Evolutionary conservation across 2,329 filamentous ascomycete species (phyloP).

Genomic region (Aspergillus uvarum): DNA sequence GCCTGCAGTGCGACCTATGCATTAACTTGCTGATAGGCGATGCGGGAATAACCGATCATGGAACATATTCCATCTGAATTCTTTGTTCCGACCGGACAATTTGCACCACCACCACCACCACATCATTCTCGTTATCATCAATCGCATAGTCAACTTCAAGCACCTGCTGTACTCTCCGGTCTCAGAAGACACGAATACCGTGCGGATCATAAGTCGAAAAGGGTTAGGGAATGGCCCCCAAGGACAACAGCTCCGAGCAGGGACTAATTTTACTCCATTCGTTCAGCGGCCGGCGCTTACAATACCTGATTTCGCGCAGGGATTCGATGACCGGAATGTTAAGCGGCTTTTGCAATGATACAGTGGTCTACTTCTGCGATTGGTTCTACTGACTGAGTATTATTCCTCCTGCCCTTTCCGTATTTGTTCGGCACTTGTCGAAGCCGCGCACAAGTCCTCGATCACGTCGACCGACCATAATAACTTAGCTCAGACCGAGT

Average conservation of each 20-base stretch:
- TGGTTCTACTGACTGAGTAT: background rate
- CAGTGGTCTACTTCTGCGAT: background rate
- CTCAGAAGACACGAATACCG: background rate
- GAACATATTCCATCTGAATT: background rate
- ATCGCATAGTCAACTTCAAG: too few species aligned
- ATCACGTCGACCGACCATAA: background rate
- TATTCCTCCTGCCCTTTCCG: background rate
- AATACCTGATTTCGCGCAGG: background rate
- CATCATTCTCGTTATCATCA: too few species aligned
- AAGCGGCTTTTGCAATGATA: background rate
- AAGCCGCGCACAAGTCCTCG: background rate
- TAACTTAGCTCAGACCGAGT: background rate
- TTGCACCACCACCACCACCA: background rate
- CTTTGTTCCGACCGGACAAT: slow-evolving; percentile 1
- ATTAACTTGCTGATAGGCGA: background rate
- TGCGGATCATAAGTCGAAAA: too few species aligned
- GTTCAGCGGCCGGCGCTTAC: background rate
- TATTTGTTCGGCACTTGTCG: background rate
- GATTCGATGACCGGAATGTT: background rate
- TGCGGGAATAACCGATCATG: slow-evolving; percentile 5
- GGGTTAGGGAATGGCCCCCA: background rate
- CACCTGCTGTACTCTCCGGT: too few species aligned
- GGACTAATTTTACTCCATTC: background rate
- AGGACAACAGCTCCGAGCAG: background rate
- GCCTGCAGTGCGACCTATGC: slow-evolving; percentile 3